Conservation (phyloP, 2,329 filamentous ascomycete genomes). For the Aspergillus sp. region DNA sequence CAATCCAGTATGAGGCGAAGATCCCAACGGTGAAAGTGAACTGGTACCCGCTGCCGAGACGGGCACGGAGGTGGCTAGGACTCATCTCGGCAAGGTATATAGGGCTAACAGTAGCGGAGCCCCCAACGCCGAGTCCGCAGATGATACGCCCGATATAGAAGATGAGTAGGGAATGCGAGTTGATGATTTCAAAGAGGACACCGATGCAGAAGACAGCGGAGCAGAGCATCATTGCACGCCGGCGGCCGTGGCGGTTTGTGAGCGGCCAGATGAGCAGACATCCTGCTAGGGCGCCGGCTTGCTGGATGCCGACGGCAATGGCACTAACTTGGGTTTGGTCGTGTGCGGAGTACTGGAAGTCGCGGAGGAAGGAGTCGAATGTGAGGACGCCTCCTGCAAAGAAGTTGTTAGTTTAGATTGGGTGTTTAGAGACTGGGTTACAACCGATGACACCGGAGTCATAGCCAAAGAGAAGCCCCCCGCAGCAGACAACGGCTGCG, state of each 20-base stretch:
- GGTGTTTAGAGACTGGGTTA: neutral
- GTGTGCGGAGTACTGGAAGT: slow-evolving; percentile 42
- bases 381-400: slow-evolving; percentile 51
- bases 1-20: slow-evolving; percentile 55
- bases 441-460: slow-evolving; percentile 46
- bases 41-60: slow-evolving; percentile 54
- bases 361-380: slow-evolving; percentile 44
- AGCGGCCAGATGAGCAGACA: slow-evolving; percentile 52
- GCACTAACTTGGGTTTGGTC: slow-evolving; percentile 47
- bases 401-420: neutral
- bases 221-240: slow-evolving; percentile 46
- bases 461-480: slow-evolving; percentile 48
- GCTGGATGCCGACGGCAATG: slow-evolving; percentile 53
- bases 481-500: slow-evolving; percentile 52
- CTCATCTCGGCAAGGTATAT: slow-evolving; percentile 49
- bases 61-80: slow-evolving; percentile 48
- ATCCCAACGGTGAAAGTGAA: slow-evolving; percentile 54
- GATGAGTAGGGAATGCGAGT: slow-evolving; percentile 44
- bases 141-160: slow-evolving; percentile 52
- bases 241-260: slow-evolving; percentile 48
- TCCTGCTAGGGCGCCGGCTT: slow-evolving; percentile 54
- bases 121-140: slow-evolving; percentile 51
- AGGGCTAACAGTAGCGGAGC: slow-evolving; percentile 45
- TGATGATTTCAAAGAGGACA: slow-evolving; percentile 49
- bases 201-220: slow-evolving; percentile 49